Percentiles rank a stretch among this genome's conserved stretches.
Conservation (phyloP, 2,329 filamentous ascomycete genomes). For the Colletotrichum tanaceti region DNA sequence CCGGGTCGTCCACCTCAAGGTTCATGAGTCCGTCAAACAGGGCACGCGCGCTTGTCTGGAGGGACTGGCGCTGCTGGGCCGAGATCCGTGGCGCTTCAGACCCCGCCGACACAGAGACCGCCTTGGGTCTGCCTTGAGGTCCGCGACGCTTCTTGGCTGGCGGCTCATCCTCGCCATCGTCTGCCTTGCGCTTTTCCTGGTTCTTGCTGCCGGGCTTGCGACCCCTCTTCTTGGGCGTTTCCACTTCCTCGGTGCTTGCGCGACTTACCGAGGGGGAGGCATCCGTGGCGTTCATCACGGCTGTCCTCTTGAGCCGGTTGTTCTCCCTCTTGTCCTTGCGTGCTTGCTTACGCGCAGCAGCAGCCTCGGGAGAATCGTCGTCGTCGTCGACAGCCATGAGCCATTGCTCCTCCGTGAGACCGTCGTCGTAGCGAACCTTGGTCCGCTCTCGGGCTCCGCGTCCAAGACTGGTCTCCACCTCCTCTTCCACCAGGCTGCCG, state of each 20-base stretch:
- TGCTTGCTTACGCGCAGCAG: slow-evolving; percentile 88
- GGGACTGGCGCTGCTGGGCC: slow-evolving; percentile 75
- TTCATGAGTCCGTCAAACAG: slow-evolving; percentile 85
- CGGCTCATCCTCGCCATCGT: slow-evolving; percentile 80
- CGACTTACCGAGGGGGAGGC: slow-evolving; percentile 83
- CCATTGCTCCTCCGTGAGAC: slow-evolving; percentile 98
- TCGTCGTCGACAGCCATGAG: slow-evolving; percentile 97
- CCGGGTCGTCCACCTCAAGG: slow-evolving; percentile 81
- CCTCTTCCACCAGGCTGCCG: slow-evolving; percentile 82
- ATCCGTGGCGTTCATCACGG: slow-evolving; percentile 53
- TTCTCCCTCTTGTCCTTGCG: slow-evolving; percentile 81
- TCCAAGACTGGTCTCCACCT: slow-evolving; percentile 79
- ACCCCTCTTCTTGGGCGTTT: slow-evolving; percentile 83
- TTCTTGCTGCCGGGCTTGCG: slow-evolving; percentile 79
- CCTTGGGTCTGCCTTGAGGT: slow-evolving; percentile 75
- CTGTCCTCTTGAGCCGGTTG: slow-evolving; percentile 76
- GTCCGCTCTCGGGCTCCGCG: slow-evolving; percentile 96
- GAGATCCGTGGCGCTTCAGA: slow-evolving; percentile 62
- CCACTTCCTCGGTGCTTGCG: slow-evolving; percentile 81
- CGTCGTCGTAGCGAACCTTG: slow-evolving; percentile 94
- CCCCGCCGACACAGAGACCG: slow-evolving; percentile 43
- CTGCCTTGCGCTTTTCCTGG: slow-evolving; percentile 87
- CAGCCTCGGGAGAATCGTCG: slow-evolving; percentile 92
- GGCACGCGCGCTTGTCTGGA: slow-evolving; percentile 82
- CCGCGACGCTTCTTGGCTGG: slow-evolving; percentile 83